These are phyloP conservation scores for Cudoniella acicularis DNA, from an alignment of 495 filamentous ascomycete species.

Conservation along the genomic window DNA sequence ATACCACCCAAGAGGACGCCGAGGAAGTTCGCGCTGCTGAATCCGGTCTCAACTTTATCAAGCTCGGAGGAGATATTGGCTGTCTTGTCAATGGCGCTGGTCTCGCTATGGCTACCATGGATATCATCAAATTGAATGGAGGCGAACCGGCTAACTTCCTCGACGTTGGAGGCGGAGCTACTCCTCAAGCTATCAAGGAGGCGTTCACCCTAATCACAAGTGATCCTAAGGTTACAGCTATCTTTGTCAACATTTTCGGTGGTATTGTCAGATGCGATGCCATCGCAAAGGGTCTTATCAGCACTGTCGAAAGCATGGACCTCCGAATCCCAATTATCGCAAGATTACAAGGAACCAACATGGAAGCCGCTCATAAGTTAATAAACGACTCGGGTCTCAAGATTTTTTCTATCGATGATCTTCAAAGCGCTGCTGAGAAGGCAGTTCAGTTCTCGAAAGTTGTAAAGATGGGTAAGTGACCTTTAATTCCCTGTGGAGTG, in stretches of 20 bases:
- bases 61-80: constrained; percentile 98
- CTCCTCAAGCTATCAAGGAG: constrained; percentile 91
- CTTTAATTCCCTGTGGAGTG: neutral
- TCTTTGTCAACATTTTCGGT: constrained; percentile 99
- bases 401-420: constrained; percentile 99
- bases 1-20: constrained; percentile 90
- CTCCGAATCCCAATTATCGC: constrained; percentile 95
- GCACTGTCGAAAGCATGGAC: constrained; percentile 89
- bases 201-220: constrained; percentile 98
- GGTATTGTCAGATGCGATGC: constrained; percentile 98
- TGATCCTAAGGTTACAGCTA: constrained; percentile 96
- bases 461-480: constrained; percentile 92
- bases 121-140: constrained; percentile 99
- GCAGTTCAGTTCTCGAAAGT: constrained; percentile 98
- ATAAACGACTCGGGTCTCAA: constrained; percentile 98
- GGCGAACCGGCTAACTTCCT: constrained; percentile 96
- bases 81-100: constrained; percentile 98
- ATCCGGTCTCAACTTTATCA: constrained; percentile 97
- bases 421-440: constrained; percentile 96
- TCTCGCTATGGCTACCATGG: constrained; percentile 99
- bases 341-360: constrained; percentile 96
- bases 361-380: constrained; percentile 91
- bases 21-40: constrained; percentile 96
- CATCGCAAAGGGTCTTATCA: constrained; percentile 93
- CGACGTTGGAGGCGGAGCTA: constrained; percentile 96